Conservation (phyloP, 2,329 filamentous ascomycete species). For the Rutstroemia sp. region DNA sequence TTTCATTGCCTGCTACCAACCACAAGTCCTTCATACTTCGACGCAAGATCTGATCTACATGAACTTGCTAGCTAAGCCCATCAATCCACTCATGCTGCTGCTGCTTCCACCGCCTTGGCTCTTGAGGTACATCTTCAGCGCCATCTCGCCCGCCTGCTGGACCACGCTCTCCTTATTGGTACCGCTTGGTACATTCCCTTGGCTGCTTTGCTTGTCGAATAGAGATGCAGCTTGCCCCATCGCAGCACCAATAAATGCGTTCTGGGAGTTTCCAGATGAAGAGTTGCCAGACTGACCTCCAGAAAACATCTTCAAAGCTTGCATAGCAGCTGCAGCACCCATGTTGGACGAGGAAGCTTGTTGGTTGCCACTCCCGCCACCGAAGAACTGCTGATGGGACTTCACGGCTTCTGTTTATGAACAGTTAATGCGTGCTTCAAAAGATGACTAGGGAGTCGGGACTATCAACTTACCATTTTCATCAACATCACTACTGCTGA, state of each 20-base stretch:
- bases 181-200: slow-evolving; percentile 46
- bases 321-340: slow-evolving; percentile 71
- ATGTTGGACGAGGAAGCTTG: slow-evolving; percentile 43
- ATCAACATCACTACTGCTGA: slow-evolving; percentile 47
- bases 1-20: no score
- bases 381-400: slow-evolving; percentile 71
- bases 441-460: no score
- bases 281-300: slow-evolving; percentile 41
- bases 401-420: slow-evolving; percentile 51
- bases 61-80: slow-evolving; percentile 56
- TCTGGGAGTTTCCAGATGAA: slow-evolving; percentile 53
- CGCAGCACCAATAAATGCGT: slow-evolving; percentile 74
- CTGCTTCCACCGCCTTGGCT: slow-evolving; percentile 49
- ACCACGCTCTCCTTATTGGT: slow-evolving; percentile 76
- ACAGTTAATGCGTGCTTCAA: not conserved
- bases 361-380: slow-evolving; percentile 38
- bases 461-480: slow-evolving; percentile 37
- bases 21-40: no score
- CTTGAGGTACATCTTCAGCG: slow-evolving; percentile 88
- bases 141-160: slow-evolving; percentile 74
- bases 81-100: slow-evolving; percentile 35
- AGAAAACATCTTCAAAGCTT: slow-evolving; percentile 74
- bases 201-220: slow-evolving; percentile 50
- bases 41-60: slow-evolving; percentile 27
- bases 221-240: slow-evolving; percentile 80